Conservation (phyloP, 768 basidiomycete genomes). For the Tulasnella sp. region DNA sequence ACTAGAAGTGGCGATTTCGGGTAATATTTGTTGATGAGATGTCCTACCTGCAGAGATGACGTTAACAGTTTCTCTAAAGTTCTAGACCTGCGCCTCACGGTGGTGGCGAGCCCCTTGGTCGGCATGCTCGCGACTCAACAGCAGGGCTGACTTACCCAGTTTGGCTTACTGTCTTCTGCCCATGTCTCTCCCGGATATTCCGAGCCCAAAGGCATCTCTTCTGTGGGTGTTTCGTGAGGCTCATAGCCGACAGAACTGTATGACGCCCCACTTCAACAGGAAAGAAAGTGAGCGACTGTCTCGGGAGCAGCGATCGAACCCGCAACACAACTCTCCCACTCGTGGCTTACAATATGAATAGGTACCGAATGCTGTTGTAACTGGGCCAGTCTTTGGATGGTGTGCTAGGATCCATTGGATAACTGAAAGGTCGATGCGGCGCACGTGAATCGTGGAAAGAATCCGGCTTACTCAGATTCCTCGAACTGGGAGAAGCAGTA, state of each 20-base stretch:
- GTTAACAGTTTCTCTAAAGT: background rate
- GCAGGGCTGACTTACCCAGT: constrained; percentile 53
- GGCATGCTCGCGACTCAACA: too few relatives aligned
- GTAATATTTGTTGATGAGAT: constrained; percentile 40
- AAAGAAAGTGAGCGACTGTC: background rate
- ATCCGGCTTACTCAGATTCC: background rate
- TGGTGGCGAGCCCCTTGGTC: background rate
- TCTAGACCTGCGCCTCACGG: constrained; percentile 35
- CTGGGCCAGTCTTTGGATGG: constrained; percentile 49
- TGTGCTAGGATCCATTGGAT: constrained; percentile 17
- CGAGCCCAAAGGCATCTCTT: constrained; percentile 54
- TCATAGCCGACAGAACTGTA: constrained; percentile 52
- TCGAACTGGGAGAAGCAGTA: too few relatives aligned
- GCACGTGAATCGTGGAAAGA: background rate
- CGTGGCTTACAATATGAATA: constrained; percentile 58
- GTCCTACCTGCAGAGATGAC: constrained; percentile 38
- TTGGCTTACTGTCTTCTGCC: constrained; percentile 54
- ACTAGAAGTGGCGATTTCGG: constrained; percentile 52
- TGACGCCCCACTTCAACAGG: constrained; percentile 66
- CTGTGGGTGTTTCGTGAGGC: constrained; percentile 37
- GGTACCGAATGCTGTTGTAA: constrained; percentile 47
- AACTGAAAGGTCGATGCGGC: background rate
- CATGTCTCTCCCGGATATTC: constrained; percentile 57
- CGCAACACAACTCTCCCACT: too few relatives aligned
- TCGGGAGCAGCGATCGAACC: too few relatives aligned